A percentile compares a stretch with the other conserved stretches of the same genome.
Evolutionary conservation across 306 rosid species (phyloP).

Genomic region (Cicer arietinum): DNA sequence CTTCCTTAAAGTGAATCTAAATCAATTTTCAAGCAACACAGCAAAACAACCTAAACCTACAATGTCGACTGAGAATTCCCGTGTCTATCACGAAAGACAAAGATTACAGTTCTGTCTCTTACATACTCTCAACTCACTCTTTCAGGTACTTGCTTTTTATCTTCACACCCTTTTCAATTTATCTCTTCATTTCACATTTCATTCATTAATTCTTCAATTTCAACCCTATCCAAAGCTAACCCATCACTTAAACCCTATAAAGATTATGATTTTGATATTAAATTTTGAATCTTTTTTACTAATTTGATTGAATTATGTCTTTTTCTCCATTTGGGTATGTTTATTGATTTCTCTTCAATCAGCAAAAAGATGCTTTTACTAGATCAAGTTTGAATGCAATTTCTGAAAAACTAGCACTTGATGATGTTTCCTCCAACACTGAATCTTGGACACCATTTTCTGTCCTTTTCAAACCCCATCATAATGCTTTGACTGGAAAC

Average conservation of each 20-base stretch:
- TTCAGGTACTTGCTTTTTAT: slow-evolving; percentile 65
- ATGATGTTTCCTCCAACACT: slow-evolving; percentile 51
- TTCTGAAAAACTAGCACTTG: slow-evolving; percentile 65
- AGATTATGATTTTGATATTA: not conserved
- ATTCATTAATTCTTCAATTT: slow-evolving; percentile 38
- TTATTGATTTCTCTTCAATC: slow-evolving; percentile 35
- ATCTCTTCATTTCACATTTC: slow-evolving; percentile 14
- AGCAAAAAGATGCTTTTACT: slow-evolving; percentile 75
- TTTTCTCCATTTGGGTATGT: slow-evolving; percentile 31
- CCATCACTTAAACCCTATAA: slow-evolving; percentile 16
- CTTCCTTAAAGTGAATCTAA: not conserved
- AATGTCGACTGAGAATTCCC: slow-evolving; percentile 58
- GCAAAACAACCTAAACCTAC: not conserved
- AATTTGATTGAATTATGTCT: slow-evolving; percentile 1
- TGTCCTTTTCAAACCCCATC: slow-evolving; percentile 77
- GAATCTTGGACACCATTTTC: slow-evolving; percentile 72
- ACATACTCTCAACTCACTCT: slow-evolving; percentile 84
- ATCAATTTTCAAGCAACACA: not conserved
- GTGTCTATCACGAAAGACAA: slow-evolving; percentile 85
- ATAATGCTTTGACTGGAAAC: slow-evolving; percentile 81
- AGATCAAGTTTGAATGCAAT: slow-evolving; percentile 69
- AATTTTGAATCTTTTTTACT: slow-evolving; percentile 14
- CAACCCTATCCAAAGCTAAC: slow-evolving; percentile 1
- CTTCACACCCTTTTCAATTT: not conserved
- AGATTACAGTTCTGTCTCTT: slow-evolving; percentile 84